phyloP scores from a whole-genome alignment of 208 protist genomes.

The Trypanosoma cruzi region DNA sequence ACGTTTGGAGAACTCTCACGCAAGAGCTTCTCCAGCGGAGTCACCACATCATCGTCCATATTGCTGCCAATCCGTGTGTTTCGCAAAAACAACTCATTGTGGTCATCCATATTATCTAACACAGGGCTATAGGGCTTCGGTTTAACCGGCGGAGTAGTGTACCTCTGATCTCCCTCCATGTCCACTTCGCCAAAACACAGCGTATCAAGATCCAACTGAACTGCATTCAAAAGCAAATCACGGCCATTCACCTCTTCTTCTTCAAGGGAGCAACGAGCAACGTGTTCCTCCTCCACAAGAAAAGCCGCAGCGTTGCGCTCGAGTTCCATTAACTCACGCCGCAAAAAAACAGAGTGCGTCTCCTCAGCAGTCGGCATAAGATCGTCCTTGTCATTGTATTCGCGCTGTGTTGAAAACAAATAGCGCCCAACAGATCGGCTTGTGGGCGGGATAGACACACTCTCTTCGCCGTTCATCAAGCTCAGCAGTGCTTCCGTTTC shows the following conservation, averaged over 20 bases:
- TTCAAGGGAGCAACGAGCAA: background rate
- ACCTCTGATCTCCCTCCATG: background rate
- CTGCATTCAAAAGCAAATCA: background rate
- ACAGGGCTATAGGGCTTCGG: background rate
- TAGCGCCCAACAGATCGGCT: background rate
- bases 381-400: background rate
- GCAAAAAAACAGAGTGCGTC: background rate
- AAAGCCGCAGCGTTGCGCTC: background rate
- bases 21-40: constrained; percentile 24
- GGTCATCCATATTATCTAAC: background rate
- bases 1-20: constrained; percentile 3
- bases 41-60: constrained; percentile 19
- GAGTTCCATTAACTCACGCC: background rate
- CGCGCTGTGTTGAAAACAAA: background rate
- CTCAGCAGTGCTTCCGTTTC: too few species aligned
- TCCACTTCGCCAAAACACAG: background rate
- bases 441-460: background rate
- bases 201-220: background rate
- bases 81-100: constrained; percentile 20
- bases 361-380: background rate
- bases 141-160: background rate
- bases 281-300: constrained; percentile 1
- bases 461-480: too few species aligned
- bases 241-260: constrained; percentile 3
- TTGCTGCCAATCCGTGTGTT: constrained; percentile 18